A percentile compares a stretch with the other conserved stretches of the same genome.
Conservation (phyloP, 1,284 basidiomycete species). For the Blastosporella zonata region DNA sequence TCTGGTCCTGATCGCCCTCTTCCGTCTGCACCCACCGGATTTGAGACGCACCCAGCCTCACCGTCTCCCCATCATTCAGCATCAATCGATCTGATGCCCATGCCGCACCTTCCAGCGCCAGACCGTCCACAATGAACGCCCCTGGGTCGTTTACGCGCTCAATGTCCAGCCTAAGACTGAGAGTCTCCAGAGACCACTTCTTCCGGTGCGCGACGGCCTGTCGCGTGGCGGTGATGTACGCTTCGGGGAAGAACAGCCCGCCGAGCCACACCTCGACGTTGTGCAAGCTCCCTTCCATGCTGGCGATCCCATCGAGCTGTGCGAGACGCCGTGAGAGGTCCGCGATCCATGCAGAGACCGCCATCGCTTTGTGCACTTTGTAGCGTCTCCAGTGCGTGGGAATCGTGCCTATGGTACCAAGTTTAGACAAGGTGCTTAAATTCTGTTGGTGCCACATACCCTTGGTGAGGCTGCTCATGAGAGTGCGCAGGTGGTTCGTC, state of each 20-base stretch:
- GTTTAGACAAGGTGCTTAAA: too few species aligned
- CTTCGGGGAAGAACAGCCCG: constrained; percentile 92
- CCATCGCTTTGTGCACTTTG: constrained; percentile 80
- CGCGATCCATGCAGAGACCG: constrained; percentile 82
- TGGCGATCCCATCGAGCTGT: constrained; percentile 79
- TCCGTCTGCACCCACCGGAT: constrained; percentile 82
- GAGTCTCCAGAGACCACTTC: constrained; percentile 89
- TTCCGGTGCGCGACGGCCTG: constrained; percentile 90
- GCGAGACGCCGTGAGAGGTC: constrained; percentile 75
- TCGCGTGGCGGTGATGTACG: constrained; percentile 90
- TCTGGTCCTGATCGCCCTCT: constrained; percentile 35
- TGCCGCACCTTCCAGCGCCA: constrained; percentile 81
- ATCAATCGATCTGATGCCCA: constrained; percentile 68
- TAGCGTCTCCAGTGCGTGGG: constrained; percentile 87
- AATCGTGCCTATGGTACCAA: constrained; percentile 79
- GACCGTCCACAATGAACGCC: constrained; percentile 83
- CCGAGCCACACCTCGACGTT: constrained; percentile 87
- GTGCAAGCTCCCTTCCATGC: constrained; percentile 56
- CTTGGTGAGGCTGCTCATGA: constrained; percentile 88
- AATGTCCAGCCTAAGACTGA: constrained; percentile 77
- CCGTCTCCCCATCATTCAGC: constrained; percentile 80
- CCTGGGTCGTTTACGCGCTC: constrained; percentile 71
- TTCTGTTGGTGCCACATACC: too few species aligned
- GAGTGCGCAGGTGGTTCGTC: constrained; percentile 86
- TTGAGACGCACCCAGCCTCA: constrained; percentile 75